A percentile compares a stretch with the other conserved stretches of the same genome.
phyloP scores from a whole-genome alignment of 352 stramenopile species.

The Thalassiosira hispida region DNA sequence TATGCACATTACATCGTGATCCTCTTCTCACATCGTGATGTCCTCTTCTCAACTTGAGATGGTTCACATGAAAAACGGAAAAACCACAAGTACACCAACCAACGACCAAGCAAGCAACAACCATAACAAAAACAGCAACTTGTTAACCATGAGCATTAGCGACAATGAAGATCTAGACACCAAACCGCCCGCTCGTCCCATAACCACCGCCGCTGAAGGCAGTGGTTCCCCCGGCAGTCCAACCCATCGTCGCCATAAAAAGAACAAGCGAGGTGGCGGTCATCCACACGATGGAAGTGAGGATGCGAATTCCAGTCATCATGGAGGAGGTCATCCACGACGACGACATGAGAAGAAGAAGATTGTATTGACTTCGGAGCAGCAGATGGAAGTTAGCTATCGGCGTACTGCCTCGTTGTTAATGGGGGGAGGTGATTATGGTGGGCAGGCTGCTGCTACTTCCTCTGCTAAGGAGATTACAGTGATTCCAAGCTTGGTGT shows the following conservation, averaged over 20 bases:
- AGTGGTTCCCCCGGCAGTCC: background rate
- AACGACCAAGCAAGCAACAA: too few relatives aligned
- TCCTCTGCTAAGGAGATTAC: background rate
- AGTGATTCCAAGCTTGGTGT: slow-evolving; percentile 38
- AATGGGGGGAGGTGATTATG: background rate
- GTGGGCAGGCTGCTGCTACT: background rate
- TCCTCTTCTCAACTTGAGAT: too few relatives aligned
- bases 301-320: background rate
- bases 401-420: slow-evolving; percentile 3
- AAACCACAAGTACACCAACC: too few relatives aligned
- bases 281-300: background rate
- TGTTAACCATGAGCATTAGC: slow-evolving; percentile 37
- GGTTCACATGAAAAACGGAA: too few relatives aligned
- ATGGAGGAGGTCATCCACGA: background rate
- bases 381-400: slow-evolving; percentile 25
- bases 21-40: too few relatives aligned
- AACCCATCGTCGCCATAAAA: background rate
- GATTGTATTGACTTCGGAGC: slow-evolving; percentile 4
- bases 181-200: slow-evolving; percentile 1
- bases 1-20: too few relatives aligned
- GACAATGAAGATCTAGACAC: slow-evolving; percentile 27
- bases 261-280: background rate
- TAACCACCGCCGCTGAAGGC: background rate
- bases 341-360: background rate
- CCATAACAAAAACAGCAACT: too few relatives aligned